Evolutionary conservation across 176 grass and related monocot species (phyloP), one percentile per base, ranked within the genome.

Genomic region (Aechmea fasciata): DNA sequence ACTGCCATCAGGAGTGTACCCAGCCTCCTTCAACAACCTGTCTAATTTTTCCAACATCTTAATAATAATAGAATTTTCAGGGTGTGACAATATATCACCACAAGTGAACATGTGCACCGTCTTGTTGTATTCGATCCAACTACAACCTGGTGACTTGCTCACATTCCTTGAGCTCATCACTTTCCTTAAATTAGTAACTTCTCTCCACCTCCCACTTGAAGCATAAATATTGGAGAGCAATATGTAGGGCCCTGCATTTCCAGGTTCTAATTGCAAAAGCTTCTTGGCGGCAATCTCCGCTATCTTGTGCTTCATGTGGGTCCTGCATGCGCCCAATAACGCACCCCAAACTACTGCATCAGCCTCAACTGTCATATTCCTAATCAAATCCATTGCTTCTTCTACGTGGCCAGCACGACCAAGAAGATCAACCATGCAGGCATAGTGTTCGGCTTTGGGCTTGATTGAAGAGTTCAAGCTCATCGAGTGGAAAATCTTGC

Each of bases 311-410:
- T 91, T 91, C 85, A 76, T 91, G 82, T 91, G 89, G 48, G 71
- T 87, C 82, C 82, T 85, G 72, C 89, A 85, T 48, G 85, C 85
- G 67, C 89, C 89, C 82, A 91, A 82, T 49, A 91, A 59, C 69
- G 85, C 82, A 69, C 89, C 89, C 89, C 85, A 88, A 72, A 91
- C 76, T 52, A 91, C 80, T 85, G 85, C 85, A 67, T 91, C 89
- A 13, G 82, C 73, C 75, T 91, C 76, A 64, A 80, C 13, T 22
- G 79, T 69, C 82, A 91, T 91, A 10, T 73, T 83, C 33, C 69
- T 78, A 63, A 87, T 88, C 79, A 91, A 69, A 80, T 83, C 70
- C 66, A 87, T 63, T 66, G 89, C 89, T 85, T 91, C 85, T 7
- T 82, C 70, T 17, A 87, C 63, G 63, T 59, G 63, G 64, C 89